These are phyloP conservation scores for Rossbeevera mucosa DNA, from an alignment of 768 basidiomycete species.

Conservation along the genomic window DNA sequence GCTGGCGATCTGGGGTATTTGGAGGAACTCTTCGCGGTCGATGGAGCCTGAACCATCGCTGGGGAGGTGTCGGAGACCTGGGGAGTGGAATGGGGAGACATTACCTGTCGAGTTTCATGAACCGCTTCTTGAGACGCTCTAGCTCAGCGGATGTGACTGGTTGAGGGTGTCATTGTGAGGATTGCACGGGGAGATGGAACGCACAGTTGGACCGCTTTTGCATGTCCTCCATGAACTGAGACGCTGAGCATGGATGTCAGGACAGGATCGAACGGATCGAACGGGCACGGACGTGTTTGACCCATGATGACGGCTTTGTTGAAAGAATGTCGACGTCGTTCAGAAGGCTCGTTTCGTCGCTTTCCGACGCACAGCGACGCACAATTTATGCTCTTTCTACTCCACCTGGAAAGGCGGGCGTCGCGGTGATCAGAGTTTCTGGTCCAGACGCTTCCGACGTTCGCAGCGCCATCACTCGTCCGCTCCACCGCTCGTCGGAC, in stretches of 20 bases:
- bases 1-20: slow-evolving; percentile 98
- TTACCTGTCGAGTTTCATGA: slow-evolving; percentile 98
- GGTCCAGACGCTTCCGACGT: slow-evolving; percentile 67
- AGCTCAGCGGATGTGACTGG: slow-evolving; percentile 92
- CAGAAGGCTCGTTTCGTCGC: slow-evolving; percentile 14
- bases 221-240: slow-evolving; percentile 98
- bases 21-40: slow-evolving; percentile 97
- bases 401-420: slow-evolving; percentile 78
- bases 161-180: slow-evolving; percentile 9
- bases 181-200: slow-evolving; percentile 30
- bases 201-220: slow-evolving; percentile 95
- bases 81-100: slow-evolving; percentile 8
- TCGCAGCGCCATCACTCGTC: slow-evolving; percentile 55
- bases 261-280: background rate
- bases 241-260: slow-evolving; percentile 44
- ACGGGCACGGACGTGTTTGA: slow-evolving; percentile 65
- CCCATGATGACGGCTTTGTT: slow-evolving; percentile 50
- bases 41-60: slow-evolving; percentile 97
- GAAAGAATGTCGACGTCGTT: background rate
- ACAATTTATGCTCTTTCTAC: slow-evolving; percentile 90
- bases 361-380: slow-evolving; percentile 50
- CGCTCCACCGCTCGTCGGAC: slow-evolving; percentile 15
- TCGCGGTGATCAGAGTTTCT: slow-evolving; percentile 79
- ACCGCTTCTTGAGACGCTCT: slow-evolving; percentile 94
- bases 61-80: background rate